Percentiles rank a stretch among this genome's conserved stretches.
These are phyloP conservation scores for Flaveria sonorensis DNA, from an alignment of 129 eudicot genomes.

Conservation along the genomic window DNA sequence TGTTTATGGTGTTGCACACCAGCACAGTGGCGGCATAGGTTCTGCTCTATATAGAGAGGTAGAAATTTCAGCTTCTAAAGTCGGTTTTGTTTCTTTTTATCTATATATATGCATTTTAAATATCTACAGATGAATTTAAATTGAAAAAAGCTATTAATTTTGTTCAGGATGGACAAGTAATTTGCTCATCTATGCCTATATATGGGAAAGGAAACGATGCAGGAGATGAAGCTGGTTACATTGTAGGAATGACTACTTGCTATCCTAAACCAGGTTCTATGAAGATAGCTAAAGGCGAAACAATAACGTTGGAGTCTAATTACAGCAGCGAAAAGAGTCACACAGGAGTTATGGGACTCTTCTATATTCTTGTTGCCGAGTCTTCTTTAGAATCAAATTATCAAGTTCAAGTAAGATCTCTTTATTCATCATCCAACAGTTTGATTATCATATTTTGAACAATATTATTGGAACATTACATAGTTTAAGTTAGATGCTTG, in stretches of 20 bases:
- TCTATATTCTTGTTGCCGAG: constrained; percentile 65
- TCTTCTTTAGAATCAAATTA: constrained; percentile 25
- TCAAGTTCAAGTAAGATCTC: constrained; percentile 46
- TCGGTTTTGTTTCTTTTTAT: background rate
- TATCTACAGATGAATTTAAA: background rate
- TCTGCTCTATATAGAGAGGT: constrained; percentile 62
- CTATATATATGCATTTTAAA: background rate
- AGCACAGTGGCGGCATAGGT: constrained; percentile 71
- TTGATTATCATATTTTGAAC: no score
- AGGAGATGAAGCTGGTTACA: constrained; percentile 78
- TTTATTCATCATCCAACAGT: background rate
- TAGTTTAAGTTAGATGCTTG: no score
- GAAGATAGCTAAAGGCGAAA: constrained; percentile 56
- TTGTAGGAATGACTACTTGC: constrained; percentile 88
- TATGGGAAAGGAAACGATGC: constrained; percentile 64
- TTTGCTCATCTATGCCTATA: constrained; percentile 63
- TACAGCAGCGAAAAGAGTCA: constrained; percentile 59
- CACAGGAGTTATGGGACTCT: constrained; percentile 83
- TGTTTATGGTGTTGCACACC: constrained; percentile 77
- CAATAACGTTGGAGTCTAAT: constrained; percentile 53
- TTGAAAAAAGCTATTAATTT: background rate
- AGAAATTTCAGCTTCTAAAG: background rate
- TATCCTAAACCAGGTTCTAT: constrained; percentile 74
- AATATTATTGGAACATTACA: no score
- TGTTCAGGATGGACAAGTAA: constrained; percentile 58